Base-by-base conservation (phyloP, 2,329 filamentous ascomycete genomes). In the Xylaria sp. region DNA sequence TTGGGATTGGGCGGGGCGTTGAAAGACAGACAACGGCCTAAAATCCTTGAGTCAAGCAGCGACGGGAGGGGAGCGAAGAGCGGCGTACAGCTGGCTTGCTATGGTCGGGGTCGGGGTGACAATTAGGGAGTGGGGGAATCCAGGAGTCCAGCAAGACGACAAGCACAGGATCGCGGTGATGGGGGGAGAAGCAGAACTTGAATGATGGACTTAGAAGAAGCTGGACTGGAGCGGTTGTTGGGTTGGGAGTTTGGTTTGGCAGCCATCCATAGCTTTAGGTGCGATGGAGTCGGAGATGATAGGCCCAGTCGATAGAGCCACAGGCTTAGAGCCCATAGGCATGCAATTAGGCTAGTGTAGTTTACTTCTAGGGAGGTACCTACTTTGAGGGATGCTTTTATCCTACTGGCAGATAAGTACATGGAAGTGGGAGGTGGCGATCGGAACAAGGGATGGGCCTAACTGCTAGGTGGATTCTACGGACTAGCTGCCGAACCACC, bases 381-480 rank as follows among this genome's bases (percentile, higher is more conserved):
- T n/a, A n/a, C 23, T 30, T 30, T 5, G 4, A 4, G 23, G 23
- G 48, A 23, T 23, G 13, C 37, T 42, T 46, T 46, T 46, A 13
- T 46, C 49, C 60, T 62, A 55, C 52, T 23, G 34, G 34, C 42
- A 53, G 34, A 51, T 51, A 30, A 35, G n/a, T 35, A 39, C 23
- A 30, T 30, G 23, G 23, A 30, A 30, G 23, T 30, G 23, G 23
- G 23, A 30, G 52, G 64, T 60, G 64, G 65, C 64, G 61, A 67
- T 66, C 61, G 63, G 60, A 61, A 66, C 61, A 58, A 63, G 62
- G 58, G 58, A 62, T 58, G 51, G 18, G 16, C 35, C 10, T 1
- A 11, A 48, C 18, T 18, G 42, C 18, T 39, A 52, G 50, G 49
- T 52, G 49, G 49, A n/a, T 52, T 52, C 23, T 51, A 16, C 16